Conservation (phyloP, 2,329 filamentous ascomycete genomes). For the Alternaria sp. region DNA sequence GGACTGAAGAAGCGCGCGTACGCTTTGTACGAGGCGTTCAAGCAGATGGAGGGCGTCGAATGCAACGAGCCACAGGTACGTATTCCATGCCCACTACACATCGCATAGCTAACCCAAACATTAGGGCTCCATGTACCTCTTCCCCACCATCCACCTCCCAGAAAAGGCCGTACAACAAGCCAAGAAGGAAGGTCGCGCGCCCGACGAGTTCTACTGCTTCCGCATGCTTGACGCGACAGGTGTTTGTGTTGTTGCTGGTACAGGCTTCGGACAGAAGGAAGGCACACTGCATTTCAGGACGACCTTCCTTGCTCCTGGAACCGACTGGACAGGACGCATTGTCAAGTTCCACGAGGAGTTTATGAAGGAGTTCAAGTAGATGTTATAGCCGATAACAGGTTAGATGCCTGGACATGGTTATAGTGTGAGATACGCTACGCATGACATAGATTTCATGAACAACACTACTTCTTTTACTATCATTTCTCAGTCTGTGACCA, state of each 20-base stretch:
- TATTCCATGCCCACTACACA: slow-evolving; percentile 13
- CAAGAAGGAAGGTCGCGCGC: slow-evolving; percentile 69
- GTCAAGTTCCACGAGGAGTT: slow-evolving; percentile 91
- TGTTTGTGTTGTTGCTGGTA: slow-evolving; percentile 90
- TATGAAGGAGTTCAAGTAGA: slow-evolving; percentile 74
- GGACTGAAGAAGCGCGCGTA: slow-evolving; percentile 79
- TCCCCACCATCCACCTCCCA: slow-evolving; percentile 88
- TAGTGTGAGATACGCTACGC: not conserved
- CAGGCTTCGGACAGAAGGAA: slow-evolving; percentile 92
- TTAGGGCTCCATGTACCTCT: slow-evolving; percentile 93
- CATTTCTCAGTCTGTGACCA: not conserved
- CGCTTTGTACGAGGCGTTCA: slow-evolving; percentile 88
- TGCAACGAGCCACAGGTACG: slow-evolving; percentile 78
- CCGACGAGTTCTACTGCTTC: slow-evolving; percentile 96
- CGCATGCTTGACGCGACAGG: slow-evolving; percentile 90
- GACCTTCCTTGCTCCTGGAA: slow-evolving; percentile 94
- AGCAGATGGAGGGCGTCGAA: slow-evolving; percentile 93
- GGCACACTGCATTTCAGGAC: slow-evolving; percentile 93
- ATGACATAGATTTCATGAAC: not conserved
- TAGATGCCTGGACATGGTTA: not conserved
- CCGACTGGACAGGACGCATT: slow-evolving; percentile 89
- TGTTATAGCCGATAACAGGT: no score
- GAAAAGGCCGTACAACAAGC: slow-evolving; percentile 79
- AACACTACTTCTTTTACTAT: not conserved
- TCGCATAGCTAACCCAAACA: not conserved